Evolutionary conservation across 2,329 filamentous ascomycete species (phyloP).

Genomic region (Ophiostoma himal-ulmi): DNA sequence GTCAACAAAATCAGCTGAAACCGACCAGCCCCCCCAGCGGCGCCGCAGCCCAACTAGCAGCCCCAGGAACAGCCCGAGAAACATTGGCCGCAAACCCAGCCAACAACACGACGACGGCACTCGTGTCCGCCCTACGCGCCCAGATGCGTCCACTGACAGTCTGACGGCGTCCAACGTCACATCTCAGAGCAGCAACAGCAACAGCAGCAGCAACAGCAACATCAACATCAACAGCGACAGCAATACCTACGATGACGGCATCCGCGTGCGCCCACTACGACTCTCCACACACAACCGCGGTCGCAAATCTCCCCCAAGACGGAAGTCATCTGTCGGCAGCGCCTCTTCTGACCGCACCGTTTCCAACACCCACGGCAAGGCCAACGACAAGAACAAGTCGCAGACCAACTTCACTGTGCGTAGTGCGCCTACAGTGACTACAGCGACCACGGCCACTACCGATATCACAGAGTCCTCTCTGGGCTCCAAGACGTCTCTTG

Average conservation of each 20-base stretch:
- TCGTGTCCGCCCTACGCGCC: slow-evolving; percentile 26
- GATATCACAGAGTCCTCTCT: background rate
- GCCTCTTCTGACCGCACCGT: background rate
- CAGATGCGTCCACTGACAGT: slow-evolving; percentile 12
- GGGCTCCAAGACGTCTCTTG: background rate
- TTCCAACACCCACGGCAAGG: slow-evolving; percentile 7
- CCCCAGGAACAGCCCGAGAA: background rate
- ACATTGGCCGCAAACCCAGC: background rate
- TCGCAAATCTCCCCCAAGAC: background rate
- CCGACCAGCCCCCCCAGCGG: background rate
- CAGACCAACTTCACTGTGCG: slow-evolving; percentile 12
- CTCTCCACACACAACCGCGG: slow-evolving; percentile 1
- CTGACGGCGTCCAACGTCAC: slow-evolving; percentile 11
- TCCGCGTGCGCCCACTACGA: slow-evolving; percentile 28
- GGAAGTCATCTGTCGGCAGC: background rate
- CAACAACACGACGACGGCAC: slow-evolving; percentile 30
- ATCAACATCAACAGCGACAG: background rate
- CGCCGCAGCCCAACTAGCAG: background rate
- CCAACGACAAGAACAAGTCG: slow-evolving; percentile 12
- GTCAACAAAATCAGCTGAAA: slow-evolving; percentile 21
- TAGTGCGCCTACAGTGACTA: slow-evolving; percentile 20
- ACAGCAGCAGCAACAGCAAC: slow-evolving; percentile 9
- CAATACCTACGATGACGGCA: slow-evolving; percentile 30
- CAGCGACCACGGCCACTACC: slow-evolving; percentile 5
- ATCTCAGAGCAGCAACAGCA: background rate